phyloP scores from a whole-genome alignment of 768 basidiomycete species.

The Leccinum boreale region DNA sequence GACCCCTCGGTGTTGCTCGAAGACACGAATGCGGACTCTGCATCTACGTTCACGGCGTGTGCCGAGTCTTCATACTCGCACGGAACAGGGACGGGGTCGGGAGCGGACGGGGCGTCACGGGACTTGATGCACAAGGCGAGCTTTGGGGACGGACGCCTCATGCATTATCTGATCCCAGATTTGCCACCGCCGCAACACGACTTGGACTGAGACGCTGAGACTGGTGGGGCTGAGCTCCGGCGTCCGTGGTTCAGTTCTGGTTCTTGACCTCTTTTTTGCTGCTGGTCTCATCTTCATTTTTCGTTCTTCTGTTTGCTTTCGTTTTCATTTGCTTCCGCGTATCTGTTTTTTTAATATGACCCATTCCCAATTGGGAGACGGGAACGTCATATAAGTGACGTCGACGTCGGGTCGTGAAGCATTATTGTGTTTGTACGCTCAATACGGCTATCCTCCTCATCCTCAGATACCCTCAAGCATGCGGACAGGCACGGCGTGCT shows the following conservation, averaged over 20 bases:
- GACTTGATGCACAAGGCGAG: constrained; percentile 40
- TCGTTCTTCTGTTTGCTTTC: background rate
- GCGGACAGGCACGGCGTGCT: background rate
- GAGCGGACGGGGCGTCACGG: constrained; percentile 7
- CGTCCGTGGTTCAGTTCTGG: background rate
- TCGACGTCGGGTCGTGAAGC: background rate
- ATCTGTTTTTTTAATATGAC: background rate
- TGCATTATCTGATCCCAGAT: constrained; percentile 62
- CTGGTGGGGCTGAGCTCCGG: background rate
- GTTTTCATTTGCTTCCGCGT: background rate
- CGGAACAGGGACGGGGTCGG: constrained; percentile 16
- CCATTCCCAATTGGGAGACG: background rate
- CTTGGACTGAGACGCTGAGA: constrained; percentile 8
- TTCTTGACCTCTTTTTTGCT: background rate
- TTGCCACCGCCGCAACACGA: constrained; percentile 41
- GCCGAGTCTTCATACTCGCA: constrained; percentile 30
- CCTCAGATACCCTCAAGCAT: background rate
- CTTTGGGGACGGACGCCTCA: constrained; percentile 42
- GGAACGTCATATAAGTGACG: background rate
- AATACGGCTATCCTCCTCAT: background rate
- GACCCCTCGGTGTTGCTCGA: constrained; percentile 31
- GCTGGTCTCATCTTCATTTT: background rate
- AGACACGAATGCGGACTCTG: constrained; percentile 19
- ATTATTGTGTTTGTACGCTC: background rate
- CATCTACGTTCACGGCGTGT: constrained; percentile 18